These are phyloP conservation scores for Cryptococcus sp. DNA, from an alignment of 1,284 basidiomycete species.

Conservation along the genomic window DNA sequence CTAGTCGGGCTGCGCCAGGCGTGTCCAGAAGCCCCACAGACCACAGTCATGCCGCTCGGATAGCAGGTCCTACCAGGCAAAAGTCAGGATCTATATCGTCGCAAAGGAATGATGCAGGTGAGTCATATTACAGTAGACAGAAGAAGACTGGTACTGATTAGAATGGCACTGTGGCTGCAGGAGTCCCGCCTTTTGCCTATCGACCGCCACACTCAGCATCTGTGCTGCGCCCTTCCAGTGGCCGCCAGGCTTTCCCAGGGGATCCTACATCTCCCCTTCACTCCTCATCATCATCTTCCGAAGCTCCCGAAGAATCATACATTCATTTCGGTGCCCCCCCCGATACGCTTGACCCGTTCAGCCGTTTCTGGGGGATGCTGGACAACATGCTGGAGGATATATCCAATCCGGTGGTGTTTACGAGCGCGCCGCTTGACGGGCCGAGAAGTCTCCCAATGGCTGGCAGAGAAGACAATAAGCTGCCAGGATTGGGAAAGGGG, in stretches of 20 bases:
- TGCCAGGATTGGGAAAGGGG: too few relatives aligned
- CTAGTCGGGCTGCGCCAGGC: too few relatives aligned
- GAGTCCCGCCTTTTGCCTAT: slow-evolving; percentile 35
- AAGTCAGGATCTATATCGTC: not conserved
- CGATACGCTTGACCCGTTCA: slow-evolving; percentile 47
- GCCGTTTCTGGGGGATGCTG: slow-evolving; percentile 50
- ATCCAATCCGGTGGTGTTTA: slow-evolving; percentile 47
- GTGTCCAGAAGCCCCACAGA: too few relatives aligned
- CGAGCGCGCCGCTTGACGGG: slow-evolving; percentile 32
- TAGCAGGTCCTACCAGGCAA: not conserved
- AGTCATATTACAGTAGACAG: not conserved
- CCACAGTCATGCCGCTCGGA: not conserved
- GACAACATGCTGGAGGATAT: slow-evolving; percentile 49
- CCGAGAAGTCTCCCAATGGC: not conserved
- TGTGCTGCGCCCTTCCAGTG: not conserved
- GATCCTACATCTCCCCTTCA: slow-evolving; percentile 28
- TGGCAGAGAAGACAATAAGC: slow-evolving; percentile 3
- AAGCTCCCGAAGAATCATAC: slow-evolving; percentile 31
- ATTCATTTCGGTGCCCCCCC: slow-evolving; percentile 35
- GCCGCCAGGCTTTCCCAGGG: slow-evolving; percentile 5
- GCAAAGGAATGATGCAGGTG: not conserved
- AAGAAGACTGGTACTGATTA: not conserved
- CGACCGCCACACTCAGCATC: slow-evolving; percentile 20
- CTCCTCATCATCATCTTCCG: slow-evolving; percentile 38
- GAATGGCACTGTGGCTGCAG: slow-evolving; percentile 3